A percentile compares a stretch with the other conserved stretches of the same genome.
Conservation (phyloP, 2,329 filamentous ascomycete species). For the Periconia sp. region DNA sequence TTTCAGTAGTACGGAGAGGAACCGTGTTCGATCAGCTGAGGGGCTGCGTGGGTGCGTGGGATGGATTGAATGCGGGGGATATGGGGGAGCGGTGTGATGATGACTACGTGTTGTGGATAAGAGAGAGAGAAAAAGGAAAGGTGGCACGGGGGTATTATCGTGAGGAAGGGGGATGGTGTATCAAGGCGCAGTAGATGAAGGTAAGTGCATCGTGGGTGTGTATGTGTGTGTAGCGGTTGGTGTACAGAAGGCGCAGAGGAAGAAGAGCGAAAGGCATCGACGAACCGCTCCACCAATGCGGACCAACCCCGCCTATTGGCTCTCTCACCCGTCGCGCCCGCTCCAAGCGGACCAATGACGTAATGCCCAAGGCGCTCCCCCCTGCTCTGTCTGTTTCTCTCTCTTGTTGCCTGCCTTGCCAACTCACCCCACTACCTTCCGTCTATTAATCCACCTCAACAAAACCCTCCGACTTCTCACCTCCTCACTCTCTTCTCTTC, state of each 20-base stretch:
- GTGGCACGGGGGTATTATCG: constrained; percentile 3
- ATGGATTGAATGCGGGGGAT: not conserved
- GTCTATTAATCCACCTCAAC: constrained; percentile 28
- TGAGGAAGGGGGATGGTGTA: not conserved
- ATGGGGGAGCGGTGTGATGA: constrained; percentile 2
- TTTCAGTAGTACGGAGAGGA: constrained; percentile 7
- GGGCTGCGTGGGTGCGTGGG: constrained; percentile 2
- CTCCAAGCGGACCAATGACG: constrained; percentile 5
- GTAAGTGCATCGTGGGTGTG: not conserved
- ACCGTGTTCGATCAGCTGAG: constrained; percentile 2
- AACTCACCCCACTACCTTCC: constrained; percentile 22
- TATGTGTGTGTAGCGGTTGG: not conserved
- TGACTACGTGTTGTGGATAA: not conserved
- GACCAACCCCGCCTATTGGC: not conserved
- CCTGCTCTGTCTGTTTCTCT: constrained; percentile 7
- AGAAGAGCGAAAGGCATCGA: constrained; percentile 12
- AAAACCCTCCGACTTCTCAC: constrained; percentile 15
- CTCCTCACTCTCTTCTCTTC: constrained; percentile 9
- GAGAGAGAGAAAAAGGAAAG: constrained; percentile 7
- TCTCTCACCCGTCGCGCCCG: not conserved
- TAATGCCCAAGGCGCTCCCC: constrained; percentile 16
- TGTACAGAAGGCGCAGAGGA: constrained; percentile 4
- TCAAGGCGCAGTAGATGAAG: not conserved
- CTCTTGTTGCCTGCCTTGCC: constrained; percentile 26
- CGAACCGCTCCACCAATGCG: constrained; percentile 14